A percentile compares a stretch with the other conserved stretches of the same genome.
phyloP scores from a whole-genome alignment of 495 filamentous ascomycete genomes.

The Lentithecium fluviatile region DNA sequence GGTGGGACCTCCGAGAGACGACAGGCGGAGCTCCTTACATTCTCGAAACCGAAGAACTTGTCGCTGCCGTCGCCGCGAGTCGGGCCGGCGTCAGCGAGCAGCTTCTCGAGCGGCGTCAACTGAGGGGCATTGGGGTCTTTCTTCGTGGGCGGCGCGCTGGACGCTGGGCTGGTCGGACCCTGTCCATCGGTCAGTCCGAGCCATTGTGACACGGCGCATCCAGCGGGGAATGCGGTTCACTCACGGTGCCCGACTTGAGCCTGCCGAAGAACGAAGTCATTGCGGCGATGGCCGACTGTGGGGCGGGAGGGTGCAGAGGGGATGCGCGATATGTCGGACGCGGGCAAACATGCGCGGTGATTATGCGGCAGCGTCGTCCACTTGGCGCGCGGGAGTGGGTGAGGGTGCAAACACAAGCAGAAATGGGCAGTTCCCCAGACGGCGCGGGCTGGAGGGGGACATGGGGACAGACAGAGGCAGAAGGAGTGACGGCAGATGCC shows the following conservation, averaged over 20 bases:
- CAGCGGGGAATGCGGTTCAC: conserved; percentile 20
- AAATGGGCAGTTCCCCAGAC: neutral
- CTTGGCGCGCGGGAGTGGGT: neutral
- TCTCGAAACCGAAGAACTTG: conserved; percentile 98
- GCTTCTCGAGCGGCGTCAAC: conserved; percentile 78
- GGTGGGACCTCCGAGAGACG: conserved; percentile 35
- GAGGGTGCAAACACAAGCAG: too few species aligned
- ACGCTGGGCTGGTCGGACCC: conserved; percentile 49
- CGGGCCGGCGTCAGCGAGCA: conserved; percentile 74
- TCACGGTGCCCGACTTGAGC: conserved; percentile 43
- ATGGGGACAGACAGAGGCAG: neutral
- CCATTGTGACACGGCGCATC: conserved; percentile 13
- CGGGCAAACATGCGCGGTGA: neutral
- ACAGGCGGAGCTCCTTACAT: conserved; percentile 59
- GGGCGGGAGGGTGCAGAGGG: neutral
- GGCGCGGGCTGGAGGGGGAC: neutral
- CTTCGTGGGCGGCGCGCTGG: conserved; percentile 54
- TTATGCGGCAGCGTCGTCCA: neutral
- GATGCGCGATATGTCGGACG: neutral
- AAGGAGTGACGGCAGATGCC: too few species aligned
- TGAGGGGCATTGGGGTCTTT: conserved; percentile 69
- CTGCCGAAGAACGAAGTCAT: conserved; percentile 48
- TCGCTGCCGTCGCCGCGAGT: conserved; percentile 86
- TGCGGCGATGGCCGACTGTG: conserved; percentile 1
- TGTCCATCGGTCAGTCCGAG: conserved; percentile 27